Conservation (phyloP, 2,329 filamentous ascomycete genomes). For the Blastomyces parvus region DNA sequence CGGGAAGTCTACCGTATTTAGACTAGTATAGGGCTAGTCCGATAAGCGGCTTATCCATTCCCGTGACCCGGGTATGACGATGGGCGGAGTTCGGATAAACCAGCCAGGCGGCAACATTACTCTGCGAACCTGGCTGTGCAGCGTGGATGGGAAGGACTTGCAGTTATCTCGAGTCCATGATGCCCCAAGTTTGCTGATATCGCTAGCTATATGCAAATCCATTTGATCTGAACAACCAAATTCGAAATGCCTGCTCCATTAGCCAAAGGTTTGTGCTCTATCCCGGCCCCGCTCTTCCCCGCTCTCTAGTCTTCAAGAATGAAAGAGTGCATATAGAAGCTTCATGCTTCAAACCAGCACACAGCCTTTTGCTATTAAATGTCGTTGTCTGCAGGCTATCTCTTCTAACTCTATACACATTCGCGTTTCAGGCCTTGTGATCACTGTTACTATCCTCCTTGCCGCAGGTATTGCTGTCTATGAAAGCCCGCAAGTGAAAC, state of each 20-base stretch:
- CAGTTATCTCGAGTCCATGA: neutral
- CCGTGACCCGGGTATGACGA: neutral
- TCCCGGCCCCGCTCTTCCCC: conserved; percentile 2
- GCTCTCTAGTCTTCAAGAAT: conserved; percentile 4
- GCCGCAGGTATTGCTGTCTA: conserved; percentile 55
- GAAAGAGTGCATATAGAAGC: neutral
- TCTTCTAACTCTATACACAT: neutral
- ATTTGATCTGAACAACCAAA: neutral
- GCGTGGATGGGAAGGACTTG: neutral
- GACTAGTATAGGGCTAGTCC: neutral
- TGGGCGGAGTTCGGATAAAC: neutral
- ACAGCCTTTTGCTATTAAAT: neutral
- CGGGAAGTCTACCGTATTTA: neutral
- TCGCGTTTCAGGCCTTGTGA: conserved; percentile 46
- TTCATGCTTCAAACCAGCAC: conserved; percentile 15
- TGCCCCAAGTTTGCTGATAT: neutral
- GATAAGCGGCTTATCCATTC: neutral
- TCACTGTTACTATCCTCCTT: conserved; percentile 52
- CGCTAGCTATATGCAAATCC: neutral
- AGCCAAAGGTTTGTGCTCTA: conserved; percentile 36
- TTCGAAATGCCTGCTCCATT: conserved; percentile 38
- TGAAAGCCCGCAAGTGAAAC: conserved; percentile 53
- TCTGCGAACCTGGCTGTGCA: neutral
- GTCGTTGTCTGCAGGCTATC: neutral
- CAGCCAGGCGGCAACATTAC: conserved; percentile 9